Percentiles rank a stretch among this genome's conserved stretches.
These are phyloP conservation scores for Penicillium cinerascens DNA, from an alignment of 495 filamentous ascomycete genomes.

Conservation along the genomic window DNA sequence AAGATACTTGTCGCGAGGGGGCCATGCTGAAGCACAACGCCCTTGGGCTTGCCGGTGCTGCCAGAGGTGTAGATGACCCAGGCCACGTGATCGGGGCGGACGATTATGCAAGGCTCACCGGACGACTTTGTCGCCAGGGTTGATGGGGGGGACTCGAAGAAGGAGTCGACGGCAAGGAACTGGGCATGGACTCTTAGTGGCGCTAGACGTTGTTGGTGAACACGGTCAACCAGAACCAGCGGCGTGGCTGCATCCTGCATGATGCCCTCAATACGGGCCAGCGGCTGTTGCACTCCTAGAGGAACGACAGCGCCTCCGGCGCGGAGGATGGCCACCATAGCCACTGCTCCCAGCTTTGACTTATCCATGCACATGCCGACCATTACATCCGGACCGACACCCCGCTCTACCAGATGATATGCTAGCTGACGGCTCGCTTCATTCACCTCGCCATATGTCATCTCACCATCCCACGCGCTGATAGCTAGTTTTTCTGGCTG, in stretches of 20 bases:
- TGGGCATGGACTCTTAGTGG: not conserved
- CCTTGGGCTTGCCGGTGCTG: constrained; percentile 37
- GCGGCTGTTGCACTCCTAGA: not conserved
- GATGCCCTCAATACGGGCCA: not conserved
- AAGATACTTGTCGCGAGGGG: constrained; percentile 17
- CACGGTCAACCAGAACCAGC: no score
- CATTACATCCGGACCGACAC: constrained; percentile 28
- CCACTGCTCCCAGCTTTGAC: constrained; percentile 38
- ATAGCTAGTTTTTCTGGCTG: constrained; percentile 12
- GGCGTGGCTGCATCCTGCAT: no score
- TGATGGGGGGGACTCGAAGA: no score
- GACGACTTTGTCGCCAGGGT: no score
- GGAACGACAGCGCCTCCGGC: constrained; percentile 38
- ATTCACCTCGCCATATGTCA: constrained; percentile 48
- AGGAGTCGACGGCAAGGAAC: not conserved
- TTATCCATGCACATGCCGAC: constrained; percentile 49
- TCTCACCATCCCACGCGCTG: constrained; percentile 44
- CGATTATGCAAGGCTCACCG: no score
- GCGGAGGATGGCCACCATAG: constrained; percentile 40
- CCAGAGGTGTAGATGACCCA: constrained; percentile 37
- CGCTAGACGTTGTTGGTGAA: no score
- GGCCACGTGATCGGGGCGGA: constrained; percentile 13
- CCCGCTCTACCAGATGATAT: constrained; percentile 16
- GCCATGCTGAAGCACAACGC: constrained; percentile 37
- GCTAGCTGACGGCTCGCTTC: constrained; percentile 22